Evolutionary conservation across 306 rosid species (phyloP), one percentile per base, ranked within the genome.

Genomic region (Hylodesmum podocarpum): DNA sequence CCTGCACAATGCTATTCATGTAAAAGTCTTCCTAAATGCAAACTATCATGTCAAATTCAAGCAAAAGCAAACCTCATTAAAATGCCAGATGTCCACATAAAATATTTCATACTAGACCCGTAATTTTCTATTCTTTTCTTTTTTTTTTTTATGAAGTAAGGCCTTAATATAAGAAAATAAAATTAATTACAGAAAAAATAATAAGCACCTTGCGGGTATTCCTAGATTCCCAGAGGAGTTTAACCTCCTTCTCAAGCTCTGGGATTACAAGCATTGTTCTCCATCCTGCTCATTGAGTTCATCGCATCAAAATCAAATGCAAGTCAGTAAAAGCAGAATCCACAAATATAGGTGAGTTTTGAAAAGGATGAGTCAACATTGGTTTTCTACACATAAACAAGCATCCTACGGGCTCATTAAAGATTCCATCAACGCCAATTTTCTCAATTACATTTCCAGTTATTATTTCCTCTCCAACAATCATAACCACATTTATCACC

Each of bases 191-290:
- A 54, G 33, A 62, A 69, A 53, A 41, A 43, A 47, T 27, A 3
- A 44, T 28, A 74, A 66, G 49, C 77, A 95, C 97, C 99, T 95
- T 92, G 85, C 97, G 96, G 61, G 86, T 88, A 77, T 90, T 87
- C 80, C 96, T 84, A 70, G 86, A 82, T 73, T 89, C 87, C 90
- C 91, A 92, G 36, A 92, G 97, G 70, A 92, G 96, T 78, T 87
- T 84, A 81, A 92, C 94, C 86, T 96, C 99, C 86, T 87, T 87
- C 85, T 92, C 91, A 37, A 96, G 96, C 86, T 96, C 99, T 47
- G 99, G 99, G 76, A 96, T 83, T 47, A 96, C 99, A 76, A 96
- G 99, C 98, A 96, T 96, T 84, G 99, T 96, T 76, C 99, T 90
- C 99, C 99, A 96, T 54, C 98, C 99, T 96, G 84, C 80, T 43